A percentile compares a stretch with the other conserved stretches of the same genome.
These are phyloP conservation scores for Tetrahymena borealis DNA, from an alignment of 73 alveolate genomes.

Conservation along the genomic window DNA sequence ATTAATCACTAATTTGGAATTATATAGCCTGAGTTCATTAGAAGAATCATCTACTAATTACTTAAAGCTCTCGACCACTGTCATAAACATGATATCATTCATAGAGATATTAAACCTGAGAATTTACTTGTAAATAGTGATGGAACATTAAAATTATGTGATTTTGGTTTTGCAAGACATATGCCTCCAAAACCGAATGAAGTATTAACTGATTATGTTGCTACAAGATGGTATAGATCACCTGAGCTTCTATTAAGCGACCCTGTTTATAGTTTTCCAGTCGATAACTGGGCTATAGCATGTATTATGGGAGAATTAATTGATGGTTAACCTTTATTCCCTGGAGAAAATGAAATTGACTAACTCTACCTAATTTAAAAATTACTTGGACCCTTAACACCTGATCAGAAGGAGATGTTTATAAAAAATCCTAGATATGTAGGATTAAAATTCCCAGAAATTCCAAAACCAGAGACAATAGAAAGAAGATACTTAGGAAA, in stretches of 20 bases:
- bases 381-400: conserved; percentile 83
- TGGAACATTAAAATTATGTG: conserved; percentile 40
- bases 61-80: conserved; percentile 41
- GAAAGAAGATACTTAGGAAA: conserved; percentile 89
- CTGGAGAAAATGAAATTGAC: conserved; percentile 91
- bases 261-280: conserved; percentile 59
- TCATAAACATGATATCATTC: conserved; percentile 30
- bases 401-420: conserved; percentile 65
- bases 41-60: conserved; percentile 34
- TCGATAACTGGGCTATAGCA: conserved; percentile 91
- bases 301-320: conserved; percentile 92
- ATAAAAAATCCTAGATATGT: conserved; percentile 80
- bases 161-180: conserved; percentile 43
- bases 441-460: conserved; percentile 87
- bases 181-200: conserved; percentile 37
- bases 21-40: conserved; percentile 39
- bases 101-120: conserved; percentile 40
- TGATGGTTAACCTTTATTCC: conserved; percentile 93
- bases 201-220: conserved; percentile 63
- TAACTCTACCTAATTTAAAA: conserved; percentile 79
- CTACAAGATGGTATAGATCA: conserved; percentile 75
- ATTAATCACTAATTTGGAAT: no score
- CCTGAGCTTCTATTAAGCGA: conserved; percentile 55
- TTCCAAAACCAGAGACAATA: conserved; percentile 80
- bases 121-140: conserved; percentile 23